These are phyloP conservation scores for Ormosia emarginata DNA, from an alignment of 306 rosid species.

Conservation along the genomic window DNA sequence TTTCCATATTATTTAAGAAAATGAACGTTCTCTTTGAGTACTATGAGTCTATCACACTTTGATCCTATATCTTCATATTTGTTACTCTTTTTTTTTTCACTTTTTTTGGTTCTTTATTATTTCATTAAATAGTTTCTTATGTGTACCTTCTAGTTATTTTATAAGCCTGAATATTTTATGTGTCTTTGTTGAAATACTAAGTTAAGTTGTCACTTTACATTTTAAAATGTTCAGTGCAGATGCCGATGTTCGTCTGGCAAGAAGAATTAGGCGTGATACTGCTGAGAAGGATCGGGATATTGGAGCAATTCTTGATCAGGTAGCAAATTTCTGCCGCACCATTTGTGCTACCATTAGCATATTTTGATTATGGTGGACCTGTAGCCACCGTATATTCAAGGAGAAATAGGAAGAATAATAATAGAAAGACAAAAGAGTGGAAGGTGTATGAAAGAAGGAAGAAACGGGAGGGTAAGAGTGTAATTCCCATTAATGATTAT, in stretches of 20 bases:
- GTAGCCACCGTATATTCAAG: no score
- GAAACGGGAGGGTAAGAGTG: no score
- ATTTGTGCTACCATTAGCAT: no score
- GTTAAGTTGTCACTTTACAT: slow-evolving; percentile 60
- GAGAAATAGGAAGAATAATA: no score
- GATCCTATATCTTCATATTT: background rate
- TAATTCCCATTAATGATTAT: no score
- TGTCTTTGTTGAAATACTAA: slow-evolving; percentile 30
- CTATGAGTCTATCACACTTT: background rate
- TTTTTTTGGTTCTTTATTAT: background rate
- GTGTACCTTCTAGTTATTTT: background rate
- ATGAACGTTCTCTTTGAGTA: background rate
- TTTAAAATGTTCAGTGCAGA: slow-evolving; percentile 90
- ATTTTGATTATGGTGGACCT: no score
- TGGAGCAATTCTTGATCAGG: slow-evolving; percentile 96
- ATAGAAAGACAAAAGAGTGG: no score
- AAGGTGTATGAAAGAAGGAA: no score
- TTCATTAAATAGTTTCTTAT: background rate
- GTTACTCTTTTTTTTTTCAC: background rate
- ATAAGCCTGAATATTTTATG: slow-evolving; percentile 1
- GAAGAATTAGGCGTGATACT: slow-evolving; percentile 98
- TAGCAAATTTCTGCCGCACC: slow-evolving; percentile 35
- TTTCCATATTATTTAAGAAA: background rate
- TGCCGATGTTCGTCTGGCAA: slow-evolving; percentile 99
- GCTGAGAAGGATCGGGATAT: slow-evolving; percentile 81